Evolutionary conservation across 177 flowering plant genomes (phyloP).

Genomic region (Tripterygium wilfordii): DNA sequence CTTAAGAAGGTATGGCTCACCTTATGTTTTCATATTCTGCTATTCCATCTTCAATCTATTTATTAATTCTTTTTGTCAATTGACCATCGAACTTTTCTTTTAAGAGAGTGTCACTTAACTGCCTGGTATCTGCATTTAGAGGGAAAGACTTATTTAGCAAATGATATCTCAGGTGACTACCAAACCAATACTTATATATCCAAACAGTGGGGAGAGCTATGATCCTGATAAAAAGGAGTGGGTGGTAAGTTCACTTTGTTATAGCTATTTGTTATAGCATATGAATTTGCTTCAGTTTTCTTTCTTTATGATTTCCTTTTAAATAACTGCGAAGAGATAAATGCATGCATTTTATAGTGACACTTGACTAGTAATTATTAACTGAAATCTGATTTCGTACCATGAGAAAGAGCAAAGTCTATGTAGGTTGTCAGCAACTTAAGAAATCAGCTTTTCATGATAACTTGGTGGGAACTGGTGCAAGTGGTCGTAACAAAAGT

Average conservation of each 20-base stretch:
- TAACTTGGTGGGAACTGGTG: too few species aligned
- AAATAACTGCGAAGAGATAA: too few species aligned
- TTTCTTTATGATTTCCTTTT: too few species aligned
- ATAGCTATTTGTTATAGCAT: not conserved
- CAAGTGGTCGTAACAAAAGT: too few species aligned
- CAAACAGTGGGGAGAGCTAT: conserved; percentile 96
- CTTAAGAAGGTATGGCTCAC: conserved; percentile 57
- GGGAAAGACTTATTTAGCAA: not conserved
- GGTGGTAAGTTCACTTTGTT: conserved; percentile 53
- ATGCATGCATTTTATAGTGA: too few species aligned
- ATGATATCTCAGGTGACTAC: conserved; percentile 51
- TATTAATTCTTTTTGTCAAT: not conserved
- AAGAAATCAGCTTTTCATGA: too few species aligned
- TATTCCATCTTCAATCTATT: not conserved
- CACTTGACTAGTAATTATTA: too few species aligned
- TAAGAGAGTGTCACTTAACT: not conserved
- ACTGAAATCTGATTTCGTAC: too few species aligned
- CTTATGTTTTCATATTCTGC: not conserved
- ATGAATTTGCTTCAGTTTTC: not conserved
- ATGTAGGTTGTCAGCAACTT: too few species aligned
- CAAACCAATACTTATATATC: conserved; percentile 82
- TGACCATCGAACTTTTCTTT: not conserved
- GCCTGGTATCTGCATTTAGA: not conserved
- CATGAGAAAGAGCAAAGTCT: too few species aligned
- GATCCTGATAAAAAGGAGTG: conserved; percentile 67